phyloP scores from a whole-genome alignment of 768 basidiomycete species.

The Botryobasidium botryosum region DNA sequence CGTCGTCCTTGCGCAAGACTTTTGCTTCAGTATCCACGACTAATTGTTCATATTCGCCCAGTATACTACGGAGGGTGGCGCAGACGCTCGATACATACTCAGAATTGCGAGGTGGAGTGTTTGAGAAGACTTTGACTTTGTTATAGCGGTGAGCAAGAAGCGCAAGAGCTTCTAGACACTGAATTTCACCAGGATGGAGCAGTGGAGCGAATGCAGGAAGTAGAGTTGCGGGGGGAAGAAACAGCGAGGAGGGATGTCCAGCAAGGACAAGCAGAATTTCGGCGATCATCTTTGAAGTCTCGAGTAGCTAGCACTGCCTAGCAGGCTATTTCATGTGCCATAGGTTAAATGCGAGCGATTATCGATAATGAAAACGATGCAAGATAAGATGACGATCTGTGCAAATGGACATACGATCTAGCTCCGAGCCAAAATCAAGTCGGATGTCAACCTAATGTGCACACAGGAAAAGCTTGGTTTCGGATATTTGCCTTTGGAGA shows the following conservation, averaged over 20 bases:
- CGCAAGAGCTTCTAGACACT: conserved; percentile 66
- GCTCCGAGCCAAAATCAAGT: too few species aligned
- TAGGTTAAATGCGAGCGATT: too few species aligned
- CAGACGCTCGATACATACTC: conserved; percentile 62
- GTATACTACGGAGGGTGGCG: conserved; percentile 51
- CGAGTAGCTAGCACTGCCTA: too few species aligned
- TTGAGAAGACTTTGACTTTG: conserved; percentile 43
- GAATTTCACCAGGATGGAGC: conserved; percentile 77
- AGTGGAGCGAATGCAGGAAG: conserved; percentile 47
- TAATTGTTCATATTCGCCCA: conserved; percentile 66
- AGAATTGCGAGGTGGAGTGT: conserved; percentile 35
- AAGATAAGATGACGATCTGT: too few species aligned
- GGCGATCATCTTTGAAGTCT: conserved; percentile 81
- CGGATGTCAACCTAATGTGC: too few species aligned
- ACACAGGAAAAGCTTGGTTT: too few species aligned
- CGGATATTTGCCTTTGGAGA: too few species aligned
- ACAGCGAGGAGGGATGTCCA: conserved; percentile 76
- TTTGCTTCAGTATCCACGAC: conserved; percentile 69
- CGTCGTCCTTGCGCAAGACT: conserved; percentile 55
- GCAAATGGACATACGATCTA: too few species aligned
- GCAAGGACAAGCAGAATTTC: conserved; percentile 76
- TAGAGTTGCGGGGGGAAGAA: conserved; percentile 28
- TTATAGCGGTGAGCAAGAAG: conserved; percentile 59
- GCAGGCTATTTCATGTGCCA: too few species aligned
- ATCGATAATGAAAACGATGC: too few species aligned